Percentiles rank a stretch among this genome's conserved stretches.
Conservation (phyloP, 192 early-diverging fungal species). For the Allomyces arbusculus region DNA sequence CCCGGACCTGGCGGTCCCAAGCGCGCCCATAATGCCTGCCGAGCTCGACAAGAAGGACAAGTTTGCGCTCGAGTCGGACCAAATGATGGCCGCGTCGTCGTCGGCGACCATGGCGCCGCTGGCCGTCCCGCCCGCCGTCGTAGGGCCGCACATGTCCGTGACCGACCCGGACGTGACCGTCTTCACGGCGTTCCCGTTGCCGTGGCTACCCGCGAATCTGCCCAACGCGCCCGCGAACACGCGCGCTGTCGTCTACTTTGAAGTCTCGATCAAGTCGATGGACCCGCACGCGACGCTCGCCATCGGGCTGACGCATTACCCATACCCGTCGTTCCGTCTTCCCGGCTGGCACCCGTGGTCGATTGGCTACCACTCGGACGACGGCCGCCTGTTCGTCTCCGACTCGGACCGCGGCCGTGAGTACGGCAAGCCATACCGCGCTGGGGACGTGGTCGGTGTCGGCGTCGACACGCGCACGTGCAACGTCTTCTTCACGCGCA, state of each 20-base stretch:
- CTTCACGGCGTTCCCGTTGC: too few relatives aligned
- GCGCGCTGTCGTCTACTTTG: neutral
- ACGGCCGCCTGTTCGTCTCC: constrained; percentile 17
- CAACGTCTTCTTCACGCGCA: constrained; percentile 9
- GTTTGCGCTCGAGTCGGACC: too few relatives aligned
- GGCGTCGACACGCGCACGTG: constrained; percentile 9
- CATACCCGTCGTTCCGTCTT: constrained; percentile 19
- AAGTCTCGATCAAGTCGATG: neutral
- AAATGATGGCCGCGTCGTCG: too few relatives aligned
- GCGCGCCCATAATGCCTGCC: neutral
- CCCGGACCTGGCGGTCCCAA: neutral
- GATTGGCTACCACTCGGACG: constrained; percentile 23
- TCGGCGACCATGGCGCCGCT: too few relatives aligned
- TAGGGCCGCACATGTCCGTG: too few relatives aligned
- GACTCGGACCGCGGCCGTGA: constrained; percentile 8
- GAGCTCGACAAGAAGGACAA: neutral
- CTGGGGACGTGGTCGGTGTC: constrained; percentile 13
- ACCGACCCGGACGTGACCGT: too few relatives aligned
- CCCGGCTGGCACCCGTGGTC: constrained; percentile 21
- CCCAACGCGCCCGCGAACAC: too few relatives aligned
- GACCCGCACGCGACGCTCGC: constrained; percentile 5
- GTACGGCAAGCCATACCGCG: constrained; percentile 2
- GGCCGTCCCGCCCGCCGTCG: neutral
- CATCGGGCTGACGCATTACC: constrained; percentile 13
- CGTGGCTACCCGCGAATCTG: too few relatives aligned